These are phyloP conservation scores for Collybia sordida DNA, from an alignment of 768 basidiomycete genomes.

Conservation along the genomic window DNA sequence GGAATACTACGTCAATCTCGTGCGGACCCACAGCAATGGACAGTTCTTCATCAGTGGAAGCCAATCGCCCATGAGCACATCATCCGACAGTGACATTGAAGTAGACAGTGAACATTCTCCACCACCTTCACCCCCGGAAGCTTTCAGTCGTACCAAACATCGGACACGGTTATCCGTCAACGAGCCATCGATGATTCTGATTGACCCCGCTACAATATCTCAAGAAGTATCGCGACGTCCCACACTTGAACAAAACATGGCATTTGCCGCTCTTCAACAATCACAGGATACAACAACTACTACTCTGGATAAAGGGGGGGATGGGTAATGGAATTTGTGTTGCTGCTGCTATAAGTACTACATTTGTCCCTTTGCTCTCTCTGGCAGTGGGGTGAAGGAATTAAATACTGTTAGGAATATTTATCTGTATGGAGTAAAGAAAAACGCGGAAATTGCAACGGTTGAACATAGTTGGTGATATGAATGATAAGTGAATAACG, in stretches of 20 bases:
- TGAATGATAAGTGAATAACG: conserved; percentile 14
- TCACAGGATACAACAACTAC: conserved; percentile 32
- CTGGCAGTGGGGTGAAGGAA: conserved; percentile 7
- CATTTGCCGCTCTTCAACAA: conserved; percentile 67
- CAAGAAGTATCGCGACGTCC: conserved; percentile 53
- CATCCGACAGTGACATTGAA: conserved; percentile 56
- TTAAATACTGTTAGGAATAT: conserved; percentile 19
- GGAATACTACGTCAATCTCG: conserved; percentile 92
- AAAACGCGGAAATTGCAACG: conserved; percentile 13
- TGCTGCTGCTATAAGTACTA: conserved; percentile 12
- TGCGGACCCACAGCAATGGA: conserved; percentile 75
- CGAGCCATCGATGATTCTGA: conserved; percentile 41
- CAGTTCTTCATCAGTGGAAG: conserved; percentile 52
- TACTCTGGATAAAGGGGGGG: conserved; percentile 11
- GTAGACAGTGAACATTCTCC: conserved; percentile 55
- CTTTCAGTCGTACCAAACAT: conserved; percentile 15
- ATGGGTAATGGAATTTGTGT: conserved; percentile 5
- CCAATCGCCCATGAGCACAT: conserved; percentile 32
- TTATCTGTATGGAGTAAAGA: conserved; percentile 16
- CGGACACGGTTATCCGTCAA: conserved; percentile 22
- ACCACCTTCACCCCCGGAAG: conserved; percentile 47
- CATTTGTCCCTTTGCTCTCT: conserved; percentile 8
- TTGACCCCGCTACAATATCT: conserved; percentile 36
- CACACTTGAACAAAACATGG: conserved; percentile 84
- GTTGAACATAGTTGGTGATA: conserved; percentile 15